Evolutionary conservation across 805 yeast genomes (phyloP), one percentile per base, ranked within the genome.

Genomic region (Candida nonsorbophila): DNA sequence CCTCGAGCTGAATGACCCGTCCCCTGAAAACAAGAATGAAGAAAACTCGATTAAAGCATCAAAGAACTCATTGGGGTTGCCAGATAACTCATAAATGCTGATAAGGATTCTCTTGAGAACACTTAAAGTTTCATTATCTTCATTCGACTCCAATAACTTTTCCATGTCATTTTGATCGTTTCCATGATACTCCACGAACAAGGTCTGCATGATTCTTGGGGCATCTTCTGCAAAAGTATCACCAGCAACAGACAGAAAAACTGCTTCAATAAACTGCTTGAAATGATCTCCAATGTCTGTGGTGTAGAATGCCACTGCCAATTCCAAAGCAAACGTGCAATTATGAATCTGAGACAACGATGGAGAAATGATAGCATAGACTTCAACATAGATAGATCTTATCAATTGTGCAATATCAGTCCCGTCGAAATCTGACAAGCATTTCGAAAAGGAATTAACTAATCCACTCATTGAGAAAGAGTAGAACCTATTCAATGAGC

Each of bases 401-500:
- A 64, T 46, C 18, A 79, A 44, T 2, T 44, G 37, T 0, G 47
- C 42, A 3, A 63, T 54, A 6, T 59, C 43, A 3, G 33, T 13
- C 6, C 44, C 38, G 7, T 25, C 16, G 18, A 47, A 44, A 4
- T 29, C 41, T 18, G 24, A 26, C 19, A 32, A 26, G 32, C 52
- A 55, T 3, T 41, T 26, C 1, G 29, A 28, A 14, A 32, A 36
- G 4, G 31, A 20, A 3, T n/a, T 12, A 4, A 53, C 37, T 30
- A 51, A 55, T 3, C 38, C 34, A 5, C 62, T 58, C 19, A 79
- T 58, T 0, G 85, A 59, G 40, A 82, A 74, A 27, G 69, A 71
- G 49, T 85, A 88, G 37, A 77, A 72, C 16, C 51, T 50, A 34
- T 71, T 70, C n/a, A 76, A 28, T 0, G 34, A 25, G 12, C 58